Evolutionary conservation across 805 yeast species (phyloP), one percentile per base, ranked within the genome.

Genomic region (Cyberlindnera suaveolens): DNA sequence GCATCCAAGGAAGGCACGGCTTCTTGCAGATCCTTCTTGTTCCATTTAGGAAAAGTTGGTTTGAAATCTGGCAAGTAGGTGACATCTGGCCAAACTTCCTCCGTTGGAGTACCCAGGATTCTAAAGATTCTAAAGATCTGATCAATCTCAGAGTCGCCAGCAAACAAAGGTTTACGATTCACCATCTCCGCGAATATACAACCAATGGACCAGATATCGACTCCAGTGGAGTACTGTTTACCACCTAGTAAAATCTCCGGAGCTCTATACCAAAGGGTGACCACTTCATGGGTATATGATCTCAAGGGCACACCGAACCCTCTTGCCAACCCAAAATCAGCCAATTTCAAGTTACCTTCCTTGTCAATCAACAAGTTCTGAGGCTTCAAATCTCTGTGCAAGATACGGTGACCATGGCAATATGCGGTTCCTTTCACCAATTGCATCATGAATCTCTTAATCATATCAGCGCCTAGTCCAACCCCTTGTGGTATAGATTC

Each of bases 131-230:
- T 77, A 71, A 90, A 90, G 52, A 93, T 85, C 67, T 93, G 96
- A 63, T 93, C 99, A 59, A 93, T 95, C 63, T 93, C 99, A 10
- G 96, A 88, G 62, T 93, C 96, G 6, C 99, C 99, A 0, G 98
- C 96, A 67, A 93, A 91, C 41, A 93, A 65, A 8, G 99, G 97
- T 62, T 87, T 87, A 43, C 99, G 80, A 56, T 89, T 87, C 45
- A 90, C 88, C 98, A 93, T 90, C 63, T 93, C 99, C 6, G 97
- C 99, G 63, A 93, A 85, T 38, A 93, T 93, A 61, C 97, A 90
- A 14, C 99, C 99, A 48, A 91, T 85, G 10, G 96, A 87, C 99
- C 99, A 93, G 85, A 93, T 89, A 63, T 93, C 99, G 41, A 93
- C 96, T 16, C 98, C 97, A 0, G 98, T 93, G 31, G 96, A 87